phyloP scores from a whole-genome alignment of 2,329 filamentous ascomycete species.

The Boeremia exigua region DNA sequence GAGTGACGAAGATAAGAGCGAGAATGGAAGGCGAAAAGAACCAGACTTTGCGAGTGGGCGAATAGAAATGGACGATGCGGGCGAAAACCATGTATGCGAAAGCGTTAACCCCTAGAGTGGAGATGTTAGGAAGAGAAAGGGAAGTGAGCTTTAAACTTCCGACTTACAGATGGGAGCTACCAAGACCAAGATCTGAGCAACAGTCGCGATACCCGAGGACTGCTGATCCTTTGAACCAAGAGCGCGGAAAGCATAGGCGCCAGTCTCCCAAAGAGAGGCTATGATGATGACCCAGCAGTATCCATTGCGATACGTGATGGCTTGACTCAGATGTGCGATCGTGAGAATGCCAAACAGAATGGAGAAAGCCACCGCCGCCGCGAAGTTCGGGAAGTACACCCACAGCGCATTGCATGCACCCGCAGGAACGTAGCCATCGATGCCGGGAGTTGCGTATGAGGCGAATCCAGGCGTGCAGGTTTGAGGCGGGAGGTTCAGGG shows the following conservation, averaged over 20 bases:
- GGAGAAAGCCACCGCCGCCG: slow-evolving; percentile 27
- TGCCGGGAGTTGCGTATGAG: slow-evolving; percentile 24
- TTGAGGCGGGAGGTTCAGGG: slow-evolving; percentile 15
- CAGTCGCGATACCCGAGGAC: slow-evolving; percentile 36
- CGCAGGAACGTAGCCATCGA: slow-evolving; percentile 28
- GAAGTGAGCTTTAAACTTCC: slow-evolving; percentile 2
- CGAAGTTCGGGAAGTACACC: slow-evolving; percentile 28
- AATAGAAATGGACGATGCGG: slow-evolving; percentile 49
- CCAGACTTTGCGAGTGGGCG: slow-evolving; percentile 27
- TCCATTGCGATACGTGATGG: slow-evolving; percentile 31
- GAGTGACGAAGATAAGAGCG: slow-evolving; percentile 47
- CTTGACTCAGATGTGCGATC: slow-evolving; percentile 24
- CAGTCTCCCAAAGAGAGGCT: slow-evolving; percentile 52
- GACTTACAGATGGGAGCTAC: slow-evolving; percentile 47
- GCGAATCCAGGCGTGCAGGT: slow-evolving; percentile 25
- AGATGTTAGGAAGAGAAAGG: slow-evolving; percentile 17
- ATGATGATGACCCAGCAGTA: slow-evolving; percentile 54
- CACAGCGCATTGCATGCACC: slow-evolving; percentile 30
- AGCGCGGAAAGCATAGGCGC: slow-evolving; percentile 50
- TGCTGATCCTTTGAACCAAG: slow-evolving; percentile 51
- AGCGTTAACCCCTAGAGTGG: slow-evolving; percentile 52
- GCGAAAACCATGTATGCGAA: slow-evolving; percentile 51
- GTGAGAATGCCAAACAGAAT: slow-evolving; percentile 29
- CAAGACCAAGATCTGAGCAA: slow-evolving; percentile 53
- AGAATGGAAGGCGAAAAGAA: slow-evolving; percentile 27